A percentile compares a stretch with the other conserved stretches of the same genome.
Evolutionary conservation across 441 rosid species (phyloP).

Genomic region (Erysimum cheiri): DNA sequence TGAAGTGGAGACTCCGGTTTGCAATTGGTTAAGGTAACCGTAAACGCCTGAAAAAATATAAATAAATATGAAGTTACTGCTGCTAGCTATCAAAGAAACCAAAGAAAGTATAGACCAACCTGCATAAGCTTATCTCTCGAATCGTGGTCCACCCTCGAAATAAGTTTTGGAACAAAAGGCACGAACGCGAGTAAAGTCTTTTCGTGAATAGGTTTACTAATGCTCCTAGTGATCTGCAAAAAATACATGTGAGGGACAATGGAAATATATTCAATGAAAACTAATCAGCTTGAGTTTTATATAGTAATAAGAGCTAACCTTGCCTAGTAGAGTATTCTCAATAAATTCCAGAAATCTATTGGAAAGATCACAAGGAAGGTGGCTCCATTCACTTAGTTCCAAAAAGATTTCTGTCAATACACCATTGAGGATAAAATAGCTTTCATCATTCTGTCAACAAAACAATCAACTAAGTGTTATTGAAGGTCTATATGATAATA

Average conservation of each 20-base stretch:
- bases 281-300: neutral
- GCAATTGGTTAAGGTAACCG: constrained; percentile 67
- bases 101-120: constrained; percentile 50
- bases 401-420: constrained; percentile 73
- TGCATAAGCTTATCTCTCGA: constrained; percentile 76
- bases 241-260: constrained; percentile 12
- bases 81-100: constrained; percentile 12
- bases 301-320: constrained; percentile 55
- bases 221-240: constrained; percentile 54
- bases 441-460: constrained; percentile 66
- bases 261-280: constrained; percentile 12
- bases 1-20: constrained; percentile 69
- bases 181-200: constrained; percentile 60
- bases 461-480: constrained; percentile 30
- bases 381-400: constrained; percentile 62
- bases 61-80: neutral
- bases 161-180: constrained; percentile 74
- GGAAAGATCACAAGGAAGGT: constrained; percentile 53
- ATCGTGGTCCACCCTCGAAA: constrained; percentile 48
- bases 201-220: constrained; percentile 53
- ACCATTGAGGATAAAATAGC: constrained; percentile 70
- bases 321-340: constrained; percentile 67
- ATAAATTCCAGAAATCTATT: constrained; percentile 68
- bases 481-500: constrained; percentile 1
- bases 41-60: constrained; percentile 74